A percentile compares a stretch with the other conserved stretches of the same genome.
Conservation (phyloP, 2,329 filamentous ascomycete genomes). For the Pseudophaeomoniella oleicola region DNA sequence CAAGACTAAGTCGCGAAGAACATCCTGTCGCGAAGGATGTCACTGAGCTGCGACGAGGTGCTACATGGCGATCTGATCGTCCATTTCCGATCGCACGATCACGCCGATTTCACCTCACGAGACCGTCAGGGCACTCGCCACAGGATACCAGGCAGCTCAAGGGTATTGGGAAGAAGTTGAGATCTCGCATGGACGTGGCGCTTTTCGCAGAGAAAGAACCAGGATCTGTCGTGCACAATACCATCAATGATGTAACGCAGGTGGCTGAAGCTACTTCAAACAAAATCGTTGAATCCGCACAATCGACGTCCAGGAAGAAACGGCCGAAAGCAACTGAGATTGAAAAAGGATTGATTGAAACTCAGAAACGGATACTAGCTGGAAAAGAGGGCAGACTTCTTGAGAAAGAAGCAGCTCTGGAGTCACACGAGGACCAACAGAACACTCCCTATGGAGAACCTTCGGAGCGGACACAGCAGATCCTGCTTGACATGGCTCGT, state of each 20-base stretch:
- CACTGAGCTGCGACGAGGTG: slow-evolving; percentile 1
- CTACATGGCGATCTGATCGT: slow-evolving; percentile 1
- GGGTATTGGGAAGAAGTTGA: not conserved
- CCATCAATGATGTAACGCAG: not conserved
- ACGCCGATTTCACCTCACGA: not conserved
- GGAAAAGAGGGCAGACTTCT: not conserved
- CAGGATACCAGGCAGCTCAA: slow-evolving; percentile 7
- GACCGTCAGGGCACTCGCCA: not conserved
- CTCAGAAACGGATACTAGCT: slow-evolving; percentile 1
- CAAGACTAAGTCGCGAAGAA: not conserved
- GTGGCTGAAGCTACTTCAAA: not conserved
- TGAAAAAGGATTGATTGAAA: slow-evolving; percentile 1
- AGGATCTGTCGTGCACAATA: not conserved
- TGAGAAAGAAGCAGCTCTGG: not conserved
- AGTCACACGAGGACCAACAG: not conserved
- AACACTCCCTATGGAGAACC: too few species aligned
- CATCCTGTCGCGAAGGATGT: slow-evolving; percentile 5
- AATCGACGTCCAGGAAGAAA: not conserved
- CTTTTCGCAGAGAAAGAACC: not conserved
- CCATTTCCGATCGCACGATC: not conserved
- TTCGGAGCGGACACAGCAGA: slow-evolving; percentile 1
- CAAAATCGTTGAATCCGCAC: not conserved
- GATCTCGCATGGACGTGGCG: not conserved
- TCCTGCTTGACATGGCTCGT: not conserved
- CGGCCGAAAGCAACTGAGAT: not conserved